phyloP scores from a whole-genome alignment of 2,329 filamentous ascomycete species.

The Verticillium isaacii region DNA sequence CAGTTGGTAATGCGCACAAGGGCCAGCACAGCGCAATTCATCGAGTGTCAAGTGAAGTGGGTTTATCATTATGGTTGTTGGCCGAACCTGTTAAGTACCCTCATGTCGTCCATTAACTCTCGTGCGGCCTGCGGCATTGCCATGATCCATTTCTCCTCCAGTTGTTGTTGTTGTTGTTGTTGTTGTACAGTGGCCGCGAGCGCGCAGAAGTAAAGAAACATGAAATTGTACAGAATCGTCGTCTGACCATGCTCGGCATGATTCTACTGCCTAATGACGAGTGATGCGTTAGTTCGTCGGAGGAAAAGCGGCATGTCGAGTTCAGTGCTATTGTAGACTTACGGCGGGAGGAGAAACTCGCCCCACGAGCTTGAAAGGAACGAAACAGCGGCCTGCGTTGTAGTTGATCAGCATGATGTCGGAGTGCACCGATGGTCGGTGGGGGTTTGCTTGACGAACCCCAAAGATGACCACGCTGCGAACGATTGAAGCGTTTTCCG shows the following conservation, averaged over 20 bases:
- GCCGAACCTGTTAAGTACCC: not conserved
- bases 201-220: constrained; percentile 6
- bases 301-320: not conserved
- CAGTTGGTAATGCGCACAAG: too few species aligned
- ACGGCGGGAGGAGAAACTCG: constrained; percentile 64
- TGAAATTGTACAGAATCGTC: constrained; percentile 1
- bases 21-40: too few species aligned
- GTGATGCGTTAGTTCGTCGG: not conserved
- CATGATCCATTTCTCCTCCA: not conserved
- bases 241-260: not conserved
- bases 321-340: constrained; percentile 22
- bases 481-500: constrained; percentile 66
- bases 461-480: constrained; percentile 64
- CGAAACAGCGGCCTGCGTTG: constrained; percentile 53
- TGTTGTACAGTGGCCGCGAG: constrained; percentile 12
- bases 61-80: not conserved
- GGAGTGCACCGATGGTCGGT: not conserved
- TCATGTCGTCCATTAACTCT: not conserved
- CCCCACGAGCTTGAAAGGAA: constrained; percentile 65
- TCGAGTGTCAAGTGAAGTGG: not conserved
- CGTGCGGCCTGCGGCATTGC: not conserved
- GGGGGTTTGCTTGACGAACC: constrained; percentile 39
- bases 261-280: constrained; percentile 8
- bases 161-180: constrained; percentile 5
- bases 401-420: constrained; percentile 5